phyloP scores from a whole-genome alignment of 495 filamentous ascomycete genomes.

The Beverwykella pulmonaria region DNA sequence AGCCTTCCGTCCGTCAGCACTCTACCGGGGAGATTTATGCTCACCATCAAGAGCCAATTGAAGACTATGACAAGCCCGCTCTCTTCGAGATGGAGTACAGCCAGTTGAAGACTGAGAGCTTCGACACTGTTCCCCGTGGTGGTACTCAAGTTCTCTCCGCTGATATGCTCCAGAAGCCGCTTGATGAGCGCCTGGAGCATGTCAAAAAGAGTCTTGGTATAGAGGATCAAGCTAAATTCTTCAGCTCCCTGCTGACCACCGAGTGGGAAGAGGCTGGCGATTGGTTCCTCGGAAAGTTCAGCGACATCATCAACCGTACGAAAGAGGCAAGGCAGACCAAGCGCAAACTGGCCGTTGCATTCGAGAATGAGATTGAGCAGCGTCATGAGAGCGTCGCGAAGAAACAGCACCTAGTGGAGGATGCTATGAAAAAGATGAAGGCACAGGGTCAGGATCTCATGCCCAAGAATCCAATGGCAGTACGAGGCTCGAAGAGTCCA shows the following conservation, averaged over 20 bases:
- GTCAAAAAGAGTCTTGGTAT: slow-evolving; percentile 26
- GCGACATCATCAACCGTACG: slow-evolving; percentile 62
- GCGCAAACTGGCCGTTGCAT: slow-evolving; percentile 63
- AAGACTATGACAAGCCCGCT: slow-evolving; percentile 56
- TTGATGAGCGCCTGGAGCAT: slow-evolving; percentile 38
- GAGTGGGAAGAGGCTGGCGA: slow-evolving; percentile 87
- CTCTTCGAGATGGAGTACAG: slow-evolving; percentile 57
- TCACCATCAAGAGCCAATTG: slow-evolving; percentile 33
- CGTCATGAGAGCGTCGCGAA: slow-evolving; percentile 57
- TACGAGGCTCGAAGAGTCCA: slow-evolving; percentile 18
- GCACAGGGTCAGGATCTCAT: slow-evolving; percentile 48
- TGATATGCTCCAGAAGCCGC: slow-evolving; percentile 23
- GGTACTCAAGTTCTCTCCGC: slow-evolving; percentile 10
- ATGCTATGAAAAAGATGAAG: slow-evolving; percentile 61
- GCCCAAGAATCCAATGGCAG: slow-evolving; percentile 40
- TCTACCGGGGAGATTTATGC: neutral
- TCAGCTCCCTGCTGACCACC: slow-evolving; percentile 62
- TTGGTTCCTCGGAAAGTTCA: slow-evolving; percentile 72
- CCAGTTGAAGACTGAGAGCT: slow-evolving; percentile 56
- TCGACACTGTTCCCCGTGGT: slow-evolving; percentile 39
- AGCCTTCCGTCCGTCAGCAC: neutral
- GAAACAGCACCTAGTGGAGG: slow-evolving; percentile 58
- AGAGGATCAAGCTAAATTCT: slow-evolving; percentile 62
- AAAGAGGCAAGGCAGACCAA: slow-evolving; percentile 66
- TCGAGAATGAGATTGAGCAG: slow-evolving; percentile 67